Evolutionary conservation across 1,284 basidiomycete genomes (phyloP).

Genomic region (Puccinia coronata): DNA sequence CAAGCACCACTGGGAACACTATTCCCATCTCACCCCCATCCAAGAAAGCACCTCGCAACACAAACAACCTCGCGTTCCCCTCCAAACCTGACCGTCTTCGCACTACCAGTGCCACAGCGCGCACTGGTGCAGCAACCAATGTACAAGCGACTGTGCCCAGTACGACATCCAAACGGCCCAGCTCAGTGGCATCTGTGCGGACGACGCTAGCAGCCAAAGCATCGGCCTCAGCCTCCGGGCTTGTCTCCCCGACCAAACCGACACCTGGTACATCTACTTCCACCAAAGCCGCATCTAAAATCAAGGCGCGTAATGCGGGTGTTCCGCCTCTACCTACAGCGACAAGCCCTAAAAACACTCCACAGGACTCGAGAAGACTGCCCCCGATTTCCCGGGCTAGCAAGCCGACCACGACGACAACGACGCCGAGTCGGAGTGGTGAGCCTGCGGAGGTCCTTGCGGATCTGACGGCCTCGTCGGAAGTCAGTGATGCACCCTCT

Average conservation of each 20-base stretch:
- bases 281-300: neutral
- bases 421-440: neutral
- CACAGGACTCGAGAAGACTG: neutral
- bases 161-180: constrained; percentile 7
- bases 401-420: no score
- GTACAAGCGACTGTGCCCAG: neutral
- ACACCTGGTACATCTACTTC: neutral
- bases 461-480: constrained; percentile 7
- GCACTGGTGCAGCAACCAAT: constrained; percentile 12
- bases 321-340: neutral
- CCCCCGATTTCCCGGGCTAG: neutral
- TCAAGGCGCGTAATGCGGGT: neutral
- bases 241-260: neutral
- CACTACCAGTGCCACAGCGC: constrained; percentile 44
- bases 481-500: constrained; percentile 11
- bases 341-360: neutral
- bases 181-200: constrained; percentile 28
- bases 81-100: constrained; percentile 24
- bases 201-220: constrained; percentile 17
- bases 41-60: neutral
- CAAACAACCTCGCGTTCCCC: neutral
- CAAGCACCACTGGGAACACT: neutral
- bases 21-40: neutral
- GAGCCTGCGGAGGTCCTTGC: neutral
- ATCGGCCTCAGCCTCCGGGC: neutral